A percentile compares a stretch with the other conserved stretches of the same genome.
Conservation (phyloP, 495 filamentous ascomycete genomes). For the Podospora anserina region DNA sequence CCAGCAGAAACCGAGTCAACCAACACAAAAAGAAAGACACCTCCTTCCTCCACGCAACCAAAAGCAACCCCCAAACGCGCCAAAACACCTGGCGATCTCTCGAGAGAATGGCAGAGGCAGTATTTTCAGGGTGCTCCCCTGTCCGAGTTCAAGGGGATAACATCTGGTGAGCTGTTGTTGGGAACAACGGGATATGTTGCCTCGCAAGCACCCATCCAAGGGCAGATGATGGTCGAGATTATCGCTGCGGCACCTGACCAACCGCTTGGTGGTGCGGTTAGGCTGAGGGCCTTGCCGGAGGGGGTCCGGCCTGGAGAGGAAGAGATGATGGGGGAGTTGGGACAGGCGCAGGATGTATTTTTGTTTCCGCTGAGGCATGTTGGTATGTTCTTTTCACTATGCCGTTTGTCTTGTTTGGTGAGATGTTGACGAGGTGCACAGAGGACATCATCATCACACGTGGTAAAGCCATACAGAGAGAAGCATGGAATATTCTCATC, state of each 20-base stretch:
- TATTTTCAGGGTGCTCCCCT: neutral
- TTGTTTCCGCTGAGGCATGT: constrained; percentile 1
- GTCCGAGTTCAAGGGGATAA: neutral
- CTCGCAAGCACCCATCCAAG: neutral
- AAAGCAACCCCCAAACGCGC: neutral
- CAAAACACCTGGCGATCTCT: neutral
- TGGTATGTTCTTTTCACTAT: neutral
- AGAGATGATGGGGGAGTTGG: neutral
- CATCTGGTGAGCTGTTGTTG: neutral
- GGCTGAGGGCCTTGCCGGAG: neutral
- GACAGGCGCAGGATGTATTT: neutral
- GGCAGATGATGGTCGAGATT: neutral
- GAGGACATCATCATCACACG: neutral
- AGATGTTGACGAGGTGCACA: neutral
- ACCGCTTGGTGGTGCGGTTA: neutral
- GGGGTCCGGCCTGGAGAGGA: neutral
- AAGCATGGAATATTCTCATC: neutral
- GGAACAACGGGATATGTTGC: neutral
- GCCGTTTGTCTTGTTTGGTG: neutral
- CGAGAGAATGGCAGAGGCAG: neutral
- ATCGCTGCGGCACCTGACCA: neutral
- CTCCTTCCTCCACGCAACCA: neutral
- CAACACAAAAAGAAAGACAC: neutral
- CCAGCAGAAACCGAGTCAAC: neutral
- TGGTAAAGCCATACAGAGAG: neutral